Conservation (phyloP, 495 filamentous ascomycete species). For the Polyplosphaeria fusca region DNA sequence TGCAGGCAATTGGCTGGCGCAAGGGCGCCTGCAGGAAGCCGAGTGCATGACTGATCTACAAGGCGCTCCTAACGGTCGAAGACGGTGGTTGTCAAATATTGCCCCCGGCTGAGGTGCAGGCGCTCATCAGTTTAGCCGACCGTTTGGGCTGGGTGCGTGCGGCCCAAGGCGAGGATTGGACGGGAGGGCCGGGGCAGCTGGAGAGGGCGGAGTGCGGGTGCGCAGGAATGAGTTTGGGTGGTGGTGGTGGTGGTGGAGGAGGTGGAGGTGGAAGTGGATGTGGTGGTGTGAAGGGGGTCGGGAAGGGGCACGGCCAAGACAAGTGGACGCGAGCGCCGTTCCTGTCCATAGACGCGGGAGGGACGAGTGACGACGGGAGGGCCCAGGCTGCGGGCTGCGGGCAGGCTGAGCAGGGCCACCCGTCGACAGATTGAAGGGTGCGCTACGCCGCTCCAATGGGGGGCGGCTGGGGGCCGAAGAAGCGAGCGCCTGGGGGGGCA, state of each 20-base stretch:
- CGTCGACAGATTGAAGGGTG: neutral
- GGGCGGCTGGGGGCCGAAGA: neutral
- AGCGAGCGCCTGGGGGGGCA: conserved; percentile 10
- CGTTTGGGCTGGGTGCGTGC: neutral
- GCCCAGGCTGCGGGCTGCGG: neutral
- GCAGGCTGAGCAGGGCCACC: neutral
- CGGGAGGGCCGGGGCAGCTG: neutral
- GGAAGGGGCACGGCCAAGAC: too few relatives aligned
- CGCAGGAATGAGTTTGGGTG: neutral
- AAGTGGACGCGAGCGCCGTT: neutral
- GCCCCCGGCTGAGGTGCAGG: neutral
- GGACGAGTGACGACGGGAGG: neutral
- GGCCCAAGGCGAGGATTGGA: neutral
- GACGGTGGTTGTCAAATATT: neutral
- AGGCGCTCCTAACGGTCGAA: neutral
- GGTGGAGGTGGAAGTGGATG: too few relatives aligned
- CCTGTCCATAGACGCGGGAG: neutral
- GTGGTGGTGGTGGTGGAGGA: too few relatives aligned
- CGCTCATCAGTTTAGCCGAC: conserved; percentile 9
- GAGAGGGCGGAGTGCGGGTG: neutral
- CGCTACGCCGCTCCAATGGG: neutral
- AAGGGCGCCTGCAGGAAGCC: neutral
- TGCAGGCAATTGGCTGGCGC: conserved; percentile 1
- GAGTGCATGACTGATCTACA: neutral
- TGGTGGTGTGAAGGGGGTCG: too few relatives aligned